Percentiles rank a stretch among this genome's conserved stretches.
phyloP scores from a whole-genome alignment of 2,329 filamentous ascomycete species.

The Thermochaetoides dissita region DNA sequence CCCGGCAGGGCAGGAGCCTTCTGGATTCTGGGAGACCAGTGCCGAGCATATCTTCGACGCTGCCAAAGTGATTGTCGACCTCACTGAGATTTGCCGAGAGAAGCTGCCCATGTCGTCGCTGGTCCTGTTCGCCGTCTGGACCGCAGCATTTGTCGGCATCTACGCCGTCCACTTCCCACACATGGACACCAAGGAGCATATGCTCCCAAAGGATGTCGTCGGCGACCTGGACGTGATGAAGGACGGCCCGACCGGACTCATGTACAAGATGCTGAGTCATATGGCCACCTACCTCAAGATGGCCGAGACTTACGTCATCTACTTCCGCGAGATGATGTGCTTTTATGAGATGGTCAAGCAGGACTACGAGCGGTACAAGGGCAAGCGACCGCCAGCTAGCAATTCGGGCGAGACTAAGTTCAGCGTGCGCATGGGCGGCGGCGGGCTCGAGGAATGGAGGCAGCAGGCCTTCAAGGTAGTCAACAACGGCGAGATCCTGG shows the following conservation, averaged over 20 bases:
- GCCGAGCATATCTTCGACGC: conserved; percentile 49
- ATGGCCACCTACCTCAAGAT: conserved; percentile 41
- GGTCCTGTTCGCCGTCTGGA: conserved; percentile 53
- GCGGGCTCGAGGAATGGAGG: conserved; percentile 42
- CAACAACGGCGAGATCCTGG: conserved; percentile 29
- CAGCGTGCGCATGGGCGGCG: conserved; percentile 32
- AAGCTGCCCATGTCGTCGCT: conserved; percentile 54
- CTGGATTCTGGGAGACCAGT: conserved; percentile 48
- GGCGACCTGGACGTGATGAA: conserved; percentile 20
- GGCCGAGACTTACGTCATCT: conserved; percentile 40
- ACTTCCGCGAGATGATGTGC: conserved; percentile 37
- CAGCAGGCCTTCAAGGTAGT: conserved; percentile 25
- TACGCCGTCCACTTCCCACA: conserved; percentile 54
- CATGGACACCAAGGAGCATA: conserved; percentile 47
- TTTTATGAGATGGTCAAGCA: conserved; percentile 38
- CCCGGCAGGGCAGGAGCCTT: conserved; percentile 31
- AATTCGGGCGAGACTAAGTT: conserved; percentile 17
- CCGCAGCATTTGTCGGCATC: conserved; percentile 49
- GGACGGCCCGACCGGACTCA: conserved; percentile 30
- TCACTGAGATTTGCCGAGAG: conserved; percentile 48
- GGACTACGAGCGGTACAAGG: conserved; percentile 27
- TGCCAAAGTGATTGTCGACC: conserved; percentile 47
- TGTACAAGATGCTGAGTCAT: conserved; percentile 34
- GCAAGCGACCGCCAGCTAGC: conserved; percentile 13
- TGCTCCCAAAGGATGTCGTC: conserved; percentile 27